phyloP scores from a whole-genome alignment of 495 filamentous ascomycete genomes.

The Neurospora sp. region DNA sequence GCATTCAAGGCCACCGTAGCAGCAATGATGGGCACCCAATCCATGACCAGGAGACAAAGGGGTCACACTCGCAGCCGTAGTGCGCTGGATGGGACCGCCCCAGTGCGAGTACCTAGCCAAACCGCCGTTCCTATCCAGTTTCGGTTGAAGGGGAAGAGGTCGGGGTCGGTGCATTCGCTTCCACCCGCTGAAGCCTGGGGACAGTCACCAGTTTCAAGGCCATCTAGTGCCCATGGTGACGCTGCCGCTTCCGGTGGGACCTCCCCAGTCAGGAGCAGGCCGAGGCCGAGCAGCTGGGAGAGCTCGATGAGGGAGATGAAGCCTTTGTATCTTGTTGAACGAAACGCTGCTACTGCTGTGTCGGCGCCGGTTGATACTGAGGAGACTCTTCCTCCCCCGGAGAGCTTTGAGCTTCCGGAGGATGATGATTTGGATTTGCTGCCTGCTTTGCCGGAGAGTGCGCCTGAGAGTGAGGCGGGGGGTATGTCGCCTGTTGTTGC shows the following conservation, averaged over 20 bases:
- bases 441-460: not conserved
- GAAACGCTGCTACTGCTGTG: constrained; percentile 7
- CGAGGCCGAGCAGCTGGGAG: constrained; percentile 43
- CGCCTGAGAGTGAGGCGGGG: not conserved
- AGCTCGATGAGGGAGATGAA: constrained; percentile 33
- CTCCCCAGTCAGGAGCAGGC: constrained; percentile 17
- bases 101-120: constrained; percentile 33
- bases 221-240: not conserved
- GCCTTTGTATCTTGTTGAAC: constrained; percentile 41
- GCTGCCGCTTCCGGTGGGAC: constrained; percentile 9
- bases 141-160: constrained; percentile 29
- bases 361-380: not conserved
- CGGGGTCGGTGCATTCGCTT: constrained; percentile 25
- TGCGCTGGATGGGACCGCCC: constrained; percentile 26
- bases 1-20: not conserved
- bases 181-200: constrained; percentile 25
- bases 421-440: not conserved
- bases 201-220: constrained; percentile 20
- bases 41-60: constrained; percentile 9
- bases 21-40: not conserved
- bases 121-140: constrained; percentile 44
- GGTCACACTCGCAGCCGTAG: constrained; percentile 29
- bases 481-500: not conserved
- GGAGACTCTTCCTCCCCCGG: not conserved
- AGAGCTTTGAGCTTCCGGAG: not conserved